A percentile compares a stretch with the other conserved stretches of the same genome.
phyloP scores from a whole-genome alignment of 345 rosid genomes.

The Eucalyptus polybractea region DNA sequence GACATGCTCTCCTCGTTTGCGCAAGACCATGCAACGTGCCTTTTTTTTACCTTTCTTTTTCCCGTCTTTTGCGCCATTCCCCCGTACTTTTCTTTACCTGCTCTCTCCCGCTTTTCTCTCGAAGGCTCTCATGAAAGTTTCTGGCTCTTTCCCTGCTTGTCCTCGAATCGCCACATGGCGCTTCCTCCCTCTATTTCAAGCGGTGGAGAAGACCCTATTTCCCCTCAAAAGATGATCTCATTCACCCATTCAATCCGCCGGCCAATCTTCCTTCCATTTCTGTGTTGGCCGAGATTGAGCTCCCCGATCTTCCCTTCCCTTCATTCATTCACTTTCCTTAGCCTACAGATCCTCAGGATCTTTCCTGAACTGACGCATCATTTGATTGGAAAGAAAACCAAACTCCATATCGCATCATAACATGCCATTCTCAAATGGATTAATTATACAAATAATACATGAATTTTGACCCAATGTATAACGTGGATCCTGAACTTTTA shows the following conservation, averaged over 20 bases:
- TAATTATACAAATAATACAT: background rate
- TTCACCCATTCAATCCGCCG: background rate
- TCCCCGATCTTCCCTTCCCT: background rate
- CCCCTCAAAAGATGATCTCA: background rate
- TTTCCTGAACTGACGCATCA: background rate
- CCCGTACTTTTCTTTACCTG: too few species aligned
- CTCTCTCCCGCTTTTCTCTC: background rate
- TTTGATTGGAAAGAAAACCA: background rate
- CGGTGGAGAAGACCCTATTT: background rate
- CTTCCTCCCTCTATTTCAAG: background rate
- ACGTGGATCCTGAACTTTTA: accelerated
- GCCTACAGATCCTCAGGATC: background rate
- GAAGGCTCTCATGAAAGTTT: background rate
- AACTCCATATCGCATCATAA: background rate
- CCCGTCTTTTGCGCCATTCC: background rate
- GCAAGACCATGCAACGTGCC: background rate
- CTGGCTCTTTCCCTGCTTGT: background rate
- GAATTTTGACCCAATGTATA: background rate
- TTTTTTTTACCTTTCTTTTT: background rate
- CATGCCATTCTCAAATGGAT: background rate
- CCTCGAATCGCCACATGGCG: background rate
- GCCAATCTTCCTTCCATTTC: background rate
- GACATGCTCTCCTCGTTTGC: background rate
- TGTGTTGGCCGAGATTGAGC: background rate
- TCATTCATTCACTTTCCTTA: background rate